Conservation (phyloP, 2,329 filamentous ascomycete species). For the Leptographium radiaticola region DNA sequence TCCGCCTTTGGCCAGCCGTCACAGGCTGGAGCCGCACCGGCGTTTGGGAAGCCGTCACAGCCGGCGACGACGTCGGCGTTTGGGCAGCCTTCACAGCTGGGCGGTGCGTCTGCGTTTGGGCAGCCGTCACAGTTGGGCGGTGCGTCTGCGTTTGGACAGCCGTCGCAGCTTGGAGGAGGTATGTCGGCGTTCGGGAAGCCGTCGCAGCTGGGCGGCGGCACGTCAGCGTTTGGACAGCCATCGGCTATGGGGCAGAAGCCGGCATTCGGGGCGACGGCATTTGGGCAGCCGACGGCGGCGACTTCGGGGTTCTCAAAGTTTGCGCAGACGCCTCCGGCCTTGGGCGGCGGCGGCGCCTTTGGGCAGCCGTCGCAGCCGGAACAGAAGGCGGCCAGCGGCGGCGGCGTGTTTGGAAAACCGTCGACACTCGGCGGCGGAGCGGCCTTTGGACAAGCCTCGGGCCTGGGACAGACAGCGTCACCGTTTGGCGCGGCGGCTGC, state of each 20-base stretch:
- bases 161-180: conserved; percentile 10
- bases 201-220: conserved; percentile 17
- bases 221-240: conserved; percentile 14
- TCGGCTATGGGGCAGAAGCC: conserved; percentile 17
- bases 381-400: conserved; percentile 12
- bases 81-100: conserved; percentile 21
- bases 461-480: conserved; percentile 19
- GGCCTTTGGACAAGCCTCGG: conserved; percentile 17
- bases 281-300: conserved; percentile 16
- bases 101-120: conserved; percentile 16
- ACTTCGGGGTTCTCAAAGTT: conserved; percentile 16
- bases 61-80: conserved; percentile 18
- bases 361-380: conserved; percentile 2
- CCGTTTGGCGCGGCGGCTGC: conserved; percentile 7
- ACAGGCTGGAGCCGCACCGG: conserved; percentile 13
- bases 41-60: conserved; percentile 26
- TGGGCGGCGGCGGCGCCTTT: conserved; percentile 14
- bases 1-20: conserved; percentile 26
- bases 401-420: conserved; percentile 15
- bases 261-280: conserved; percentile 7
- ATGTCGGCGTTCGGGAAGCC: conserved; percentile 23
- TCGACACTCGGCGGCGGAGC: conserved; percentile 15
- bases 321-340: conserved; percentile 10
- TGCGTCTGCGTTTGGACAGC: conserved; percentile 18
- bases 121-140: conserved; percentile 18